Conservation (phyloP, 345 rosid genomes). For the Citrus reticulata region DNA sequence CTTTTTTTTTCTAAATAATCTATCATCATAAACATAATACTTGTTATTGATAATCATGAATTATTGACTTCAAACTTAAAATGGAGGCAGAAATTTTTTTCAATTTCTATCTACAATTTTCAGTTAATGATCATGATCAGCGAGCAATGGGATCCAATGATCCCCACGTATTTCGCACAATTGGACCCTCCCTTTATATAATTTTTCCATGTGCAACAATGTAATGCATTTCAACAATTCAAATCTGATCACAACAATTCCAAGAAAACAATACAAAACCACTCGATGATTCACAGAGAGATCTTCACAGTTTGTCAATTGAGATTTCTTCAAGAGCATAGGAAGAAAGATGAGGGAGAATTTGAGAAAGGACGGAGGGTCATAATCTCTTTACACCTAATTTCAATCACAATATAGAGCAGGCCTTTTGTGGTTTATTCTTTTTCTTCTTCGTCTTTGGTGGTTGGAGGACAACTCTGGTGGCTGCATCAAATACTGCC, state of each 20-base stretch:
- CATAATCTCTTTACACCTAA: conserved; percentile 19
- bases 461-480: conserved; percentile 88
- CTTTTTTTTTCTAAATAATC: no score
- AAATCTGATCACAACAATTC: conserved; percentile 21
- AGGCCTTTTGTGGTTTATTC: conserved; percentile 80
- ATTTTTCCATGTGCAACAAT: not conserved
- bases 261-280: conserved; percentile 31
- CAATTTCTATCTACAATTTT: no score
- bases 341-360: conserved; percentile 17
- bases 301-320: conserved; percentile 18
- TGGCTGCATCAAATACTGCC: conserved; percentile 89
- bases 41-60: no score
- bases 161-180: no score
- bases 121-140: no score
- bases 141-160: no score
- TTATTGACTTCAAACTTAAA: no score
- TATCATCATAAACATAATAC: no score
- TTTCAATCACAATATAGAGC: conserved; percentile 74
- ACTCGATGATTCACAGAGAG: conserved; percentile 25
- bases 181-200: no score
- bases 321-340: conserved; percentile 23
- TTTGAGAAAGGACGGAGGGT: not conserved
- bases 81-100: no score
- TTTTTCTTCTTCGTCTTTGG: conserved; percentile 91
- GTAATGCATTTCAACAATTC: conserved; percentile 20